These are phyloP conservation scores for Anisodus acutangulus DNA, from an alignment of 257 asterid species.

Conservation along the genomic window DNA sequence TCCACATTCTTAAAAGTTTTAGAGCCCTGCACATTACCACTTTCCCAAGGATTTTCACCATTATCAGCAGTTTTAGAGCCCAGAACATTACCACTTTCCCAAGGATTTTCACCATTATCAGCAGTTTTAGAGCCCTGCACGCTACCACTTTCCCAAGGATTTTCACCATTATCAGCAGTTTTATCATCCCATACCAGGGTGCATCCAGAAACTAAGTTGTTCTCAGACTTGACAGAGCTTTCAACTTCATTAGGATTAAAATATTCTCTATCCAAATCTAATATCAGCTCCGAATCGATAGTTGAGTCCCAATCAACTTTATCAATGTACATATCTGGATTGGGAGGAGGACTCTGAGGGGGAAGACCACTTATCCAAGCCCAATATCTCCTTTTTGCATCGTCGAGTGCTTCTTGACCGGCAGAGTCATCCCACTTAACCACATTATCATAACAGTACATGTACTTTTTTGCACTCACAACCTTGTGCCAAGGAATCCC, in stretches of 20 bases:
- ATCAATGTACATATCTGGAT: constrained; percentile 62
- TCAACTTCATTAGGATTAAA: constrained; percentile 63
- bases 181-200: constrained; percentile 35
- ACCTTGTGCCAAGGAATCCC: constrained; percentile 76
- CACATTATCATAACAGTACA: constrained; percentile 67
- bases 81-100: constrained; percentile 53
- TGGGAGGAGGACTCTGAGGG: constrained; percentile 63
- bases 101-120: constrained; percentile 46
- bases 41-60: constrained; percentile 65
- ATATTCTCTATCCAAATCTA: constrained; percentile 65
- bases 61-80: constrained; percentile 30
- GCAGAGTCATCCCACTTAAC: constrained; percentile 84
- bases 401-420: constrained; percentile 66
- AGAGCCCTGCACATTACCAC: constrained; percentile 33
- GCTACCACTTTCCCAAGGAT: constrained; percentile 66
- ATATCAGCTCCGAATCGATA: constrained; percentile 68
- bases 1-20: constrained; percentile 34
- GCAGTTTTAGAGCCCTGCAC: constrained; percentile 32
- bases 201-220: constrained; percentile 36
- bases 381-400: constrained; percentile 76
- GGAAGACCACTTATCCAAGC: constrained; percentile 61
- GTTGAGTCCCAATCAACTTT: constrained; percentile 77
- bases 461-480: constrained; percentile 68
- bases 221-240: constrained; percentile 37
- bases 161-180: constrained; percentile 37